phyloP scores from a whole-genome alignment of 208 protist genomes.

The Trypanosoma brucei region DNA sequence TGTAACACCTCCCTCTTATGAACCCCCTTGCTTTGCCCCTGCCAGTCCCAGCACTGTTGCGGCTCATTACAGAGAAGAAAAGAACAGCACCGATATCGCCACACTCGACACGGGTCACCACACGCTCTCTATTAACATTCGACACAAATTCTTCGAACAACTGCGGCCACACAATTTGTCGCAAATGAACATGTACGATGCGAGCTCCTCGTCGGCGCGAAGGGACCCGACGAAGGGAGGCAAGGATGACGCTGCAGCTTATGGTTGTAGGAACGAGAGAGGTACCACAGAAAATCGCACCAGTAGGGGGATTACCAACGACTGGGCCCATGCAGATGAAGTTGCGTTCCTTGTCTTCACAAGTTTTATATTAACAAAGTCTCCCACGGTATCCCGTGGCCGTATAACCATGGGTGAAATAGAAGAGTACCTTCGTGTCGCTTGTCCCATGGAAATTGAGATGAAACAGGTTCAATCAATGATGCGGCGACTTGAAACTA shows the following conservation, averaged over 20 bases:
- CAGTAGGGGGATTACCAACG: not conserved
- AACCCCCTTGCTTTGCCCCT: conserved; percentile 68
- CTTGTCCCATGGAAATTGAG: conserved; percentile 52
- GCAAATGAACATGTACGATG: too few relatives aligned
- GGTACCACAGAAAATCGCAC: not conserved
- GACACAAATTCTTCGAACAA: conserved; percentile 51
- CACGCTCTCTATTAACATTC: conserved; percentile 53
- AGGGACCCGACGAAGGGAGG: not conserved
- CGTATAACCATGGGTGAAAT: conserved; percentile 40
- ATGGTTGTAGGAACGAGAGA: conserved; percentile 2
- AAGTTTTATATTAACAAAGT: conserved; percentile 45
- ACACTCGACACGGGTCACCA: conserved; percentile 71
- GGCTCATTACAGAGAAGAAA: conserved; percentile 51
- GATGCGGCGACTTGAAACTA: conserved; percentile 28
- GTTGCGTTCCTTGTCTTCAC: conserved; percentile 49
- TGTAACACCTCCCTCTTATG: conserved; percentile 53
- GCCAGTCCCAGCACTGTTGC: conserved; percentile 48
- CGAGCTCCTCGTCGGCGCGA: not conserved
- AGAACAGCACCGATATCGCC: conserved; percentile 41
- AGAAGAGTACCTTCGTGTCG: conserved; percentile 38
- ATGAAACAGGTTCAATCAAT: conserved; percentile 19
- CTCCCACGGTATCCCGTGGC: conserved; percentile 30
- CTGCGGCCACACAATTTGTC: conserved; percentile 14
- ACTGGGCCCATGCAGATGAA: conserved; percentile 3
- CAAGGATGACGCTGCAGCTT: not conserved